phyloP scores from a whole-genome alignment of 495 filamentous ascomycete genomes.

The Penicillium riverlandense region DNA sequence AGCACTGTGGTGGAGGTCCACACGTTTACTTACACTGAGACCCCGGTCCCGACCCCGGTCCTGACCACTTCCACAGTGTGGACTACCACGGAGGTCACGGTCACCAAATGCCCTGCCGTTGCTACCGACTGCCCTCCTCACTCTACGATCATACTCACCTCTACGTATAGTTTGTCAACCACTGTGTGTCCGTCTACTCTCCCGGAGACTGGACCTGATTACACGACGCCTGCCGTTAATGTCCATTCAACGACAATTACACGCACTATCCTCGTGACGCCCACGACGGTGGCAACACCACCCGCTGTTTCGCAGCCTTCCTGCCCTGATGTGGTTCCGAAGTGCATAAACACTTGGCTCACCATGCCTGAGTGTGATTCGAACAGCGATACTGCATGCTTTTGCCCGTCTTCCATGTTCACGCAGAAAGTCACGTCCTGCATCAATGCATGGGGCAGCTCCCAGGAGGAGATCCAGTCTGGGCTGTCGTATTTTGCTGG shows the following conservation, averaged over 20 bases:
- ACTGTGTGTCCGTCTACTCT: slow-evolving; percentile 46
- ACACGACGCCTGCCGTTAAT: too few species aligned
- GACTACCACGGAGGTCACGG: slow-evolving; percentile 46
- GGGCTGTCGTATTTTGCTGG: slow-evolving; percentile 82
- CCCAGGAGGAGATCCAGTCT: slow-evolving; percentile 52
- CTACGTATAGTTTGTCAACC: slow-evolving; percentile 46
- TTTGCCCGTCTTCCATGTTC: slow-evolving; percentile 72
- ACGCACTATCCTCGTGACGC: slow-evolving; percentile 18
- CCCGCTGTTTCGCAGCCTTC: slow-evolving; percentile 2
- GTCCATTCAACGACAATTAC: slow-evolving; percentile 19
- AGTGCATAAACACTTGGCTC: slow-evolving; percentile 92
- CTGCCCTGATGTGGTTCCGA: slow-evolving; percentile 72
- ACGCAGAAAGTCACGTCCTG: slow-evolving; percentile 74
- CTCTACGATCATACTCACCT: slow-evolving; percentile 42
- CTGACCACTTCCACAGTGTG: slow-evolving; percentile 51
- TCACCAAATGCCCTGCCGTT: slow-evolving; percentile 46
- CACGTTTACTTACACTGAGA: too few species aligned
- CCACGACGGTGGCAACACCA: background rate
- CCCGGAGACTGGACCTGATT: slow-evolving; percentile 5
- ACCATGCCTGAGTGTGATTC: slow-evolving; percentile 63
- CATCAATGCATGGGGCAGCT: slow-evolving; percentile 66
- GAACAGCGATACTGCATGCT: slow-evolving; percentile 80
- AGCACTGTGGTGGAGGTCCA: too few species aligned
- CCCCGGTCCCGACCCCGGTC: too few species aligned
- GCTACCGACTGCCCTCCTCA: slow-evolving; percentile 52